phyloP scores from a whole-genome alignment of 441 rosid genomes.

The Gossypium davidsonii region DNA sequence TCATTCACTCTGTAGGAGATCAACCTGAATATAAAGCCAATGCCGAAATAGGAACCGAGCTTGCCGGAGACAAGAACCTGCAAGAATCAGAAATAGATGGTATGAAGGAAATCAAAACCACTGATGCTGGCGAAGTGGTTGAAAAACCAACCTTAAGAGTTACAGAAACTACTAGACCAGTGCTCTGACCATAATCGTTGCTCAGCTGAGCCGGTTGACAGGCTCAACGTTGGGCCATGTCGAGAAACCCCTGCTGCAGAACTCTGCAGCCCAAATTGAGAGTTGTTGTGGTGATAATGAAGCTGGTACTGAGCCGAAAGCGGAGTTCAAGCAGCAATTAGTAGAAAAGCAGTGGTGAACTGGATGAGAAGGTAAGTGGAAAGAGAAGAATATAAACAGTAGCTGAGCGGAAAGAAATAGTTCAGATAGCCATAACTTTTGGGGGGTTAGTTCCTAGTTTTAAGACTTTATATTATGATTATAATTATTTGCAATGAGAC shows the following conservation, averaged over 20 bases:
- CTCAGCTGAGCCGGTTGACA: background rate
- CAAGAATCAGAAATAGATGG: constrained; percentile 13
- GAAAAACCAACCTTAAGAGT: constrained; percentile 16
- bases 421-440: constrained; percentile 22
- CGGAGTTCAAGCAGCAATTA: constrained; percentile 7
- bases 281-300: background rate
- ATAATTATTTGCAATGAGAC: constrained; percentile 25
- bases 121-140: constrained; percentile 14
- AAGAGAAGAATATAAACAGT: constrained; percentile 1
- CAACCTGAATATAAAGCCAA: background rate
- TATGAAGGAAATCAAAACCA: constrained; percentile 11
- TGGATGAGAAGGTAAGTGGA: constrained; percentile 1
- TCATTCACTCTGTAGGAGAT: constrained; percentile 15
- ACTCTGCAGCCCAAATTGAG: background rate
- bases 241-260: constrained; percentile 2
- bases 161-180: background rate
- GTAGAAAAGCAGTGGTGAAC: constrained; percentile 8
- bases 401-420: constrained; percentile 24
- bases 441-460: constrained; percentile 18
- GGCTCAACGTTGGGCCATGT: background rate
- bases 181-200: background rate
- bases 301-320: background rate
- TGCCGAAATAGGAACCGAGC: background rate
- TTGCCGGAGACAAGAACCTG: constrained; percentile 1
- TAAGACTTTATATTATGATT: constrained; percentile 7